Percentiles rank a stretch among this genome's conserved stretches.
Evolutionary conservation across 805 yeast species (phyloP).

Genomic region (Schwanniomyces vanrijiae): DNA sequence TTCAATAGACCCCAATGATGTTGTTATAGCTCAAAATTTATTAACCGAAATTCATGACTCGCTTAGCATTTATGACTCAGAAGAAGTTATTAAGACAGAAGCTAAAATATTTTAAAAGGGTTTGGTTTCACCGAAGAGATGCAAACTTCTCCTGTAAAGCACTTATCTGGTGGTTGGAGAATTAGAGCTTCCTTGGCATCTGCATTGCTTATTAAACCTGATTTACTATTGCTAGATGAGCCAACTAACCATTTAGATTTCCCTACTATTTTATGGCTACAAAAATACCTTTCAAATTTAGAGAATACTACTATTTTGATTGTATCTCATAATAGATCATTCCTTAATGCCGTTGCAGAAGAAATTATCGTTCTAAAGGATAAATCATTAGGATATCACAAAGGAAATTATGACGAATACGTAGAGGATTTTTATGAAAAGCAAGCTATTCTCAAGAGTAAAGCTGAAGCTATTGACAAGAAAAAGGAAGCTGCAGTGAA

Average conservation of each 20-base stretch:
- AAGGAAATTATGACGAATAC: slow-evolving; percentile 1
- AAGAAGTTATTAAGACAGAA: background rate
- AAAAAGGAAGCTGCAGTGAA: background rate
- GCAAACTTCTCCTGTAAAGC: slow-evolving; percentile 98
- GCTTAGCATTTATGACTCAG: background rate
- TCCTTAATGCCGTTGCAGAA: slow-evolving; percentile 1
- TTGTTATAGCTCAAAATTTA: slow-evolving; percentile 72
- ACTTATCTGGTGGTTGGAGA: slow-evolving; percentile 99
- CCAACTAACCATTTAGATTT: slow-evolving; percentile 99
- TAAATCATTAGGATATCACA: background rate
- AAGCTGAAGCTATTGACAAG: slow-evolving; percentile 1
- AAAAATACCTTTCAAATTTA: background rate
- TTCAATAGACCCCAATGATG: slow-evolving; percentile 98
- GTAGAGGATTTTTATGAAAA: background rate
- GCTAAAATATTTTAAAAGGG: background rate
- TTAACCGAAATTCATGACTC: background rate
- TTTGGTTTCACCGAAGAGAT: slow-evolving; percentile 95
- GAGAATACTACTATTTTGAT: background rate
- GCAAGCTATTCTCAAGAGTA: background rate
- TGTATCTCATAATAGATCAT: slow-evolving; percentile 1
- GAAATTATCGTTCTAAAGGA: background rate
- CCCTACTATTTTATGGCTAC: slow-evolving; percentile 65
- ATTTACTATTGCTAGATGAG: slow-evolving; percentile 93
- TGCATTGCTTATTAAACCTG: slow-evolving; percentile 92
- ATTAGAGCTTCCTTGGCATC: slow-evolving; percentile 97